Conservation (phyloP, 1,139 yeast genomes). For the Saccharomyces hybrid region DNA sequence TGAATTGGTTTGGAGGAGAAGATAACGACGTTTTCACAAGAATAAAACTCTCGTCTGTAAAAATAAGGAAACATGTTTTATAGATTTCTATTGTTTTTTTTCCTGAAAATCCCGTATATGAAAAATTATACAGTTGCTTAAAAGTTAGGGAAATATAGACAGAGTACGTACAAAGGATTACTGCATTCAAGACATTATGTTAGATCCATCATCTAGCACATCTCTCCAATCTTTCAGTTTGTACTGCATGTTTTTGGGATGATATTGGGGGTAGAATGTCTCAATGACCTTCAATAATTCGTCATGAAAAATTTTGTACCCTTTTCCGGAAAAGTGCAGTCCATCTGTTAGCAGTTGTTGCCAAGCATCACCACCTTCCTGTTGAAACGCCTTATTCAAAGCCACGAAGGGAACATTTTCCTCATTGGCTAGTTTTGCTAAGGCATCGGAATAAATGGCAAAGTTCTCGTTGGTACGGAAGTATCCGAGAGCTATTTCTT, state of each 20-base stretch:
- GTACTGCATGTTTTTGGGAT: conserved; percentile 35
- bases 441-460: conserved; percentile 44
- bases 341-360: conserved; percentile 46
- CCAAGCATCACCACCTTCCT: conserved; percentile 24
- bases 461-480: conserved; percentile 38
- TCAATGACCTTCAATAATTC: conserved; percentile 38
- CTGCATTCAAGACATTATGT: not conserved
- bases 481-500: conserved; percentile 33
- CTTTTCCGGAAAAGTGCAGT: conserved; percentile 57
- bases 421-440: conserved; percentile 40
- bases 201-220: conserved; percentile 9
- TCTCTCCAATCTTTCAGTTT: conserved; percentile 38
- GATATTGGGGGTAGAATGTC: conserved; percentile 41
- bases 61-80: not conserved
- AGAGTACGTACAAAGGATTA: not conserved
- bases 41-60: not conserved
- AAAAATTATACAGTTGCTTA: not conserved
- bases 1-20: not conserved
- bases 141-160: not conserved
- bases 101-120: not conserved
- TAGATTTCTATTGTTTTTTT: not conserved
- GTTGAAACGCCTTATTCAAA: conserved; percentile 41
- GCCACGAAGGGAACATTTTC: conserved; percentile 46
- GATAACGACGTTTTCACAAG: not conserved
- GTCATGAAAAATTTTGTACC: conserved; percentile 47